Base-by-base conservation (phyloP, 129 eudicot genomes). In the Centaurea solstitialis region DNA sequence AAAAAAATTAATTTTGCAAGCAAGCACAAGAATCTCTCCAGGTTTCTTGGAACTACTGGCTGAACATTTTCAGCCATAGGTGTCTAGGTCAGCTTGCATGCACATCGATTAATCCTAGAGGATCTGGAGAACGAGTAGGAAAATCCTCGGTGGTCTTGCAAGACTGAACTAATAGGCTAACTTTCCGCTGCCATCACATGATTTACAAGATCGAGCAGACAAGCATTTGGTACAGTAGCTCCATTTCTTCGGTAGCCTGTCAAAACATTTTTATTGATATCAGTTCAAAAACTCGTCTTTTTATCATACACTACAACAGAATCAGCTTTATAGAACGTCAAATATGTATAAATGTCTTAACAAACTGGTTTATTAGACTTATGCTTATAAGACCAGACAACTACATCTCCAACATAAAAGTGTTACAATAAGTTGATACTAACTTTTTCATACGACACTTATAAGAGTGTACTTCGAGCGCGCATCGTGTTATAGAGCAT, bases 191-290 rank as follows among this genome's bases (percentile, higher is more conserved):
- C 99, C 99, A 53, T 88, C 97, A 66, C 99, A 95, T 2, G 91
- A 70, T 38, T 78, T 87, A 87, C 99, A 95, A 57, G 97, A 90
- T 76, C 99, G 85, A 59, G 93, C 88, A 65, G 99, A 89, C n/a
- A 94, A 85, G 74, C 99, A 95, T 73, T 90, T 95, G 70, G 93
- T 81, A 76, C 99, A 95, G 86, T 95, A 92, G 85, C 98, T 85
- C 99, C 99, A 95, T 87, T 95, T 95, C 87, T 91, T 92, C 21
- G 99, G 99, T 84, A 95, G 92, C 87, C 99, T 95, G 88, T 85
- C 45, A 47, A 47, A 77, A 59, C 53, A 79, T 68, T 76, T 59
- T n/a, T 30, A 39, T 28, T 13, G 62, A 26, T 24, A 22, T 82
- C 40, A 50, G 37, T 23, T 35, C 13, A 9, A 68, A 4, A 39